phyloP scores from a whole-genome alignment of 2,329 filamentous ascomycete species.

The Aschersonia sp. region DNA sequence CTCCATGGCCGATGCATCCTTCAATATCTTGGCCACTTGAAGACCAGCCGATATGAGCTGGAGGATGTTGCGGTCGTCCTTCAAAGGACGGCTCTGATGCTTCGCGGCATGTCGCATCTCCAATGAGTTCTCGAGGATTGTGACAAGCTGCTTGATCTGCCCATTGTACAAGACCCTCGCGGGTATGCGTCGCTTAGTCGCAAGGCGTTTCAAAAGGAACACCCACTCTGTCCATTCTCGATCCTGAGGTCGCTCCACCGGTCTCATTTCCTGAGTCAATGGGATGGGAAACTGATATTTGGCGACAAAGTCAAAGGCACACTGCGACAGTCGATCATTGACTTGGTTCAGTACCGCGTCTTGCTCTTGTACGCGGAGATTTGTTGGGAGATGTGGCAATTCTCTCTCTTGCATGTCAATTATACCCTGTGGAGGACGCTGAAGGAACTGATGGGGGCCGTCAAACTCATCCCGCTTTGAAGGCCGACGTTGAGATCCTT shows the following conservation, averaged over 20 bases:
- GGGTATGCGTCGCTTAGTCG: conserved; percentile 74
- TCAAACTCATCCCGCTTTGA: conserved; percentile 84
- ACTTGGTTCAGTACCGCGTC: conserved; percentile 66
- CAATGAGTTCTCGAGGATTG: conserved; percentile 73
- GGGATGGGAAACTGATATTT: conserved; percentile 87
- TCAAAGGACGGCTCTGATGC: conserved; percentile 67
- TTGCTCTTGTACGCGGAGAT: conserved; percentile 71
- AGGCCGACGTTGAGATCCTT: conserved; percentile 48
- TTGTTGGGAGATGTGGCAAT: conserved; percentile 68
- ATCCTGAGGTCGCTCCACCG: conserved; percentile 58
- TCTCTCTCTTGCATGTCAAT: conserved; percentile 67
- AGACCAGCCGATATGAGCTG: conserved; percentile 78
- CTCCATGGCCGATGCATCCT: conserved; percentile 72
- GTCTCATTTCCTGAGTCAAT: conserved; percentile 66
- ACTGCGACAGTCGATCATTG: conserved; percentile 73
- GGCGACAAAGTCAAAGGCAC: conserved; percentile 80
- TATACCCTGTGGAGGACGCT: conserved; percentile 54
- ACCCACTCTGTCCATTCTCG: conserved; percentile 90
- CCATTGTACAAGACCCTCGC: conserved; percentile 74
- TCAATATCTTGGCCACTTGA: conserved; percentile 76
- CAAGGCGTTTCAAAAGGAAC: conserved; percentile 69
- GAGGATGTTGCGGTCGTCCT: conserved; percentile 78
- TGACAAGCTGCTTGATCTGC: conserved; percentile 84
- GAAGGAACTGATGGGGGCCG: conserved; percentile 69
- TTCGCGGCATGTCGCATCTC: conserved; percentile 79